These are phyloP conservation scores for Dorcoceras hygrometricum DNA, from an alignment of 257 asterid genomes.

Conservation along the genomic window DNA sequence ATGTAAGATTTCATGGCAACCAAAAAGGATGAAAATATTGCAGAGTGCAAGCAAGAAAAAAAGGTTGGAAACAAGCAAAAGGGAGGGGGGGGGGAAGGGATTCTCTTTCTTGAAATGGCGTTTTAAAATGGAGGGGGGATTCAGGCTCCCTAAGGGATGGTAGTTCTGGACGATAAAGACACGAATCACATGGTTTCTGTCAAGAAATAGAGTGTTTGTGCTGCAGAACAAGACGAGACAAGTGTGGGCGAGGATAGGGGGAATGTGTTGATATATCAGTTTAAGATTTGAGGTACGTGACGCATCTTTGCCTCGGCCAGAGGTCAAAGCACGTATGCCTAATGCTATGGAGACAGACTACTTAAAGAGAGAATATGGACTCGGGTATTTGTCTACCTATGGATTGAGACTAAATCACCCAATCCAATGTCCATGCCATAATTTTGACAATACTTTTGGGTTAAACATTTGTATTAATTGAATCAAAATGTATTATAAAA, in stretches of 20 bases:
- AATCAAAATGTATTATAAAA: too few relatives aligned
- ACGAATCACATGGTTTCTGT: background rate
- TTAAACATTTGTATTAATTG: too few relatives aligned
- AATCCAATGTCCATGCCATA: too few relatives aligned
- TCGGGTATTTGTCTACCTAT: too few relatives aligned
- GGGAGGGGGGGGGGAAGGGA: conserved; percentile 15
- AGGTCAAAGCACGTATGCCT: too few relatives aligned
- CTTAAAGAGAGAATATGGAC: too few relatives aligned
- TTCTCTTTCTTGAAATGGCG: conserved; percentile 4
- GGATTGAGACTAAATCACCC: too few relatives aligned
- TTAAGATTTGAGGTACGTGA: too few relatives aligned
- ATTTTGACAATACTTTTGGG: too few relatives aligned
- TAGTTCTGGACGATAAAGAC: conserved; percentile 24
- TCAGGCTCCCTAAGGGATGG: background rate
- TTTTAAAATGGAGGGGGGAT: conserved; percentile 23
- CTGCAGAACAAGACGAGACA: background rate
- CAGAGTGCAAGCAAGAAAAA: conserved; percentile 29
- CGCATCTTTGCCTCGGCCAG: too few relatives aligned
- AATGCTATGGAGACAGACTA: too few relatives aligned
- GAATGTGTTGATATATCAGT: background rate
- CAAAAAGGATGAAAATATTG: conserved; percentile 19
- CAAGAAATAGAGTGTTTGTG: too few relatives aligned
- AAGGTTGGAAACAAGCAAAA: conserved; percentile 20
- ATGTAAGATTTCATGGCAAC: background rate
- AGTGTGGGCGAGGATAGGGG: background rate